Base-by-base conservation (phyloP, 257 asterid species). In the Solanum lycopersicoides region DNA sequence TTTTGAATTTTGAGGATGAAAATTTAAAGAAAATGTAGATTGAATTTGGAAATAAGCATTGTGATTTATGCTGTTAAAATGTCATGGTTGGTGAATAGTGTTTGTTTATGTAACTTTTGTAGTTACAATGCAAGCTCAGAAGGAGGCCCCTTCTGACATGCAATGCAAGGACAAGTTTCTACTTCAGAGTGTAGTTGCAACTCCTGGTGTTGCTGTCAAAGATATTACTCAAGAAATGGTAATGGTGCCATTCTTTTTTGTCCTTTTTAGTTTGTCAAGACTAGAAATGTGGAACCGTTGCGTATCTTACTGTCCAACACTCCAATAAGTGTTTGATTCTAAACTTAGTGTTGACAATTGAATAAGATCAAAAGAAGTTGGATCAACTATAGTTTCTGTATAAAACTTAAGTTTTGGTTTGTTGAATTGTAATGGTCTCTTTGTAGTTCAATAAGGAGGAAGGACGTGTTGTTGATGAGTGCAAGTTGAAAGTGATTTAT, bases 221-320 rank as follows among this genome's bases (percentile, higher is more conserved):
- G 96, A 95, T 79, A 91, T 94, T 32, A 93, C 96, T 45, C 90
- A 93, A 12, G 96, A 94, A 90, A 94, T 95, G 98, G 98, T 95
- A 86, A 53, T 20, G 44, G 63, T 88, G 87, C 89, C 15, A 73
- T 50, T 85, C 44, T 65, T 34, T 68, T 56, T n/a, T 85, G 13
- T 72, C 88, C 42, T 34, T 85, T 50, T 56, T 25, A 80, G 56
- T 77, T 86, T 71, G 42, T 63, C 41, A 59, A 68, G 23, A 84
- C 18, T 80, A 50, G 83, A 21, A 66, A 44, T 39, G 66, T 68
- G 75, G 53, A 28, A 35, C 41, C 20, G 59, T 37, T 82, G 21
- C 68, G 4, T 39, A 30, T 37, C 85, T 21, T 44, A 75, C 13
- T 41, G 89, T 73, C 88, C 32, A 71, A 20, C 45, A 72, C 88